Conservation (phyloP, 2,329 filamentous ascomycete genomes). For the Ramularia collo-cygni region DNA sequence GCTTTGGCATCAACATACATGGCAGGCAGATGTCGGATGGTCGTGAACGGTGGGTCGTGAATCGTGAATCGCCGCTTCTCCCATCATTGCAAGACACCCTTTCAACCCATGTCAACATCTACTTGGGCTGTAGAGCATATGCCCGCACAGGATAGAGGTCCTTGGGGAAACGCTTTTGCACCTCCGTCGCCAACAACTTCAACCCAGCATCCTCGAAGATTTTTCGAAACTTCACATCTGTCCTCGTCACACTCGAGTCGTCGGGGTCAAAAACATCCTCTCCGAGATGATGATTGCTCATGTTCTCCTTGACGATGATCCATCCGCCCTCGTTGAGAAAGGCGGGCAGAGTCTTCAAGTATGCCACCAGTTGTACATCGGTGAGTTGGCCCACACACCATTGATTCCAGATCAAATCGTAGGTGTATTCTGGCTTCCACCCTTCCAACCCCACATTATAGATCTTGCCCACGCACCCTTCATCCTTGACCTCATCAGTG, state of each 20-base stretch:
- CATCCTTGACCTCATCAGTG: conserved; percentile 51
- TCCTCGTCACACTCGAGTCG: conserved; percentile 73
- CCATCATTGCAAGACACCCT: no score
- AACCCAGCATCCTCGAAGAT: conserved; percentile 66
- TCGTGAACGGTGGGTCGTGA: no score
- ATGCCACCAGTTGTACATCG: conserved; percentile 63
- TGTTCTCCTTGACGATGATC: conserved; percentile 77
- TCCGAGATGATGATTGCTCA: conserved; percentile 47
- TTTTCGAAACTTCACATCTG: conserved; percentile 61
- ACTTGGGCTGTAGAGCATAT: conserved; percentile 61
- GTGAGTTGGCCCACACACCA: conserved; percentile 84
- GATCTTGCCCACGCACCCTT: conserved; percentile 53
- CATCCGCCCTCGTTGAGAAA: conserved; percentile 44
- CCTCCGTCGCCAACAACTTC: conserved; percentile 60
- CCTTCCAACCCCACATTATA: conserved; percentile 68
- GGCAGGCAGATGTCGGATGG: no score
- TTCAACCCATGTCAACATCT: no score
- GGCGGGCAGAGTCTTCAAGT: conserved; percentile 54
- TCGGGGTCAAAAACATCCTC: conserved; percentile 66
- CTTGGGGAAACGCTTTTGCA: conserved; percentile 65
- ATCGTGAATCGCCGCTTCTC: no score
- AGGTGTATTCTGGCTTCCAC: conserved; percentile 52
- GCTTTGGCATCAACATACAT: no score
- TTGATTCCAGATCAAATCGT: conserved; percentile 83
- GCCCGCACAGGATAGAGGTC: conserved; percentile 66